A percentile compares a stretch with the other conserved stretches of the same genome.
Evolutionary conservation across 2,329 filamentous ascomycete genomes (phyloP).

Genomic region (Bipolaris victoriae): DNA sequence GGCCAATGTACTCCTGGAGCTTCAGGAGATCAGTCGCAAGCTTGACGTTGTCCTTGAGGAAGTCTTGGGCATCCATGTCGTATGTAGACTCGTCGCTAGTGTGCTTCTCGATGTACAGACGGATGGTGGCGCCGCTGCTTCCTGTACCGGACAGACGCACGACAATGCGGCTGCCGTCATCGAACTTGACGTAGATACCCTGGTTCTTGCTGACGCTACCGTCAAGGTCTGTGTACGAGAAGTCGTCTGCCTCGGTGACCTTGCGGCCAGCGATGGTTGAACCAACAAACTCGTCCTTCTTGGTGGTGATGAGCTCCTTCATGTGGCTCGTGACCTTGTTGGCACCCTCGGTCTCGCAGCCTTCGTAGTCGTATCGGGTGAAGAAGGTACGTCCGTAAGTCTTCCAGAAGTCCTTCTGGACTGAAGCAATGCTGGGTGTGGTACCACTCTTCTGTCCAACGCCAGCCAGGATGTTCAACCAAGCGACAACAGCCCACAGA

Average conservation of each 20-base stretch:
- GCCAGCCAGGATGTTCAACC: slow-evolving; percentile 98
- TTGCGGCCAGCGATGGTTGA: slow-evolving; percentile 82
- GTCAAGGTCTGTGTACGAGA: slow-evolving; percentile 98
- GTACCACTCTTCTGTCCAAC: slow-evolving; percentile 81
- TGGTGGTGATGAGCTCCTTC: slow-evolving; percentile 73
- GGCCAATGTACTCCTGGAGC: slow-evolving; percentile 91
- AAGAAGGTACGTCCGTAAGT: slow-evolving; percentile 98
- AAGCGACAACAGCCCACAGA: slow-evolving; percentile 95
- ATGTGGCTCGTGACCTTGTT: slow-evolving; percentile 87
- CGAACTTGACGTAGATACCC: slow-evolving; percentile 92
- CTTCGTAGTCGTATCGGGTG: slow-evolving; percentile 98
- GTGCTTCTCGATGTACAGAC: slow-evolving; percentile 96
- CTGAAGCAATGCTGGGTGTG: slow-evolving; percentile 90
- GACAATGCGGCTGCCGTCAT: slow-evolving; percentile 92
- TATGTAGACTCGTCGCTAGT: slow-evolving; percentile 81
- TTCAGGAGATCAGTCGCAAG: slow-evolving; percentile 85
- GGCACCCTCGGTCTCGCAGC: slow-evolving; percentile 88
- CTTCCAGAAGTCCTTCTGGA: slow-evolving; percentile 97
- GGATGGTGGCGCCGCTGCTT: slow-evolving; percentile 93
- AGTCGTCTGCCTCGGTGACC: slow-evolving; percentile 89
- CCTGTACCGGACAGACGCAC: slow-evolving; percentile 95
- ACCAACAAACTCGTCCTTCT: slow-evolving; percentile 77
- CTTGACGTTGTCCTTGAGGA: slow-evolving; percentile 86
- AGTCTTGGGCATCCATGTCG: slow-evolving; percentile 85
- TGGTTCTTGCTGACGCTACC: slow-evolving; percentile 95